Conservation (phyloP, 768 basidiomycete species). For the Hericium rajendrae region DNA sequence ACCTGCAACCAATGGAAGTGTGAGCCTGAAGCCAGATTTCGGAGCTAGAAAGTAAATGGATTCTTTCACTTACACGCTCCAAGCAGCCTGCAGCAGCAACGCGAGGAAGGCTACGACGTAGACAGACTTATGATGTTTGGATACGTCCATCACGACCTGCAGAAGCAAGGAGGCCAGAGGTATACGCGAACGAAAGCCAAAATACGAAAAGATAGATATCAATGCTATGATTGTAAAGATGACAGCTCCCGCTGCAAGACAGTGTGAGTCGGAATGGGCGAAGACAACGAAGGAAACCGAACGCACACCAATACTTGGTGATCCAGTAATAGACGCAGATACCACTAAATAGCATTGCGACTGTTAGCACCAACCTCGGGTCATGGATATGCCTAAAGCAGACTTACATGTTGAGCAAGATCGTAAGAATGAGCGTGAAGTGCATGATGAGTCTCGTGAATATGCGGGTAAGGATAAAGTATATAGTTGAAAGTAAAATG, state of each 20-base stretch:
- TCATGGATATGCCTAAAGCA: not conserved
- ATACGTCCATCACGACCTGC: conserved; percentile 76
- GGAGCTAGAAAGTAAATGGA: not conserved
- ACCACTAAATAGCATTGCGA: conserved; percentile 32
- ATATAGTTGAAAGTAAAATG: conserved; percentile 52
- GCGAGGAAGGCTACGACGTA: conserved; percentile 69
- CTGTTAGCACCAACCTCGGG: not conserved
- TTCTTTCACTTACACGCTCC: conserved; percentile 46
- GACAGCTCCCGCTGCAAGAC: conserved; percentile 59
- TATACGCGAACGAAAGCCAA: conserved; percentile 61
- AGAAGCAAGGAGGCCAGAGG: conserved; percentile 71
- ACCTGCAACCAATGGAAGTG: conserved; percentile 27
- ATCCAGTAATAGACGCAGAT: conserved; percentile 72
- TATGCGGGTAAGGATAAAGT: conserved; percentile 59
- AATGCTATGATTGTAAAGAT: conserved; percentile 77
- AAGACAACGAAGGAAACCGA: not conserved
- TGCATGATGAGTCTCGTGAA: conserved; percentile 76
- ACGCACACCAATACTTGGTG: conserved; percentile 58
- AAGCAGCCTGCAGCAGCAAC: conserved; percentile 58
- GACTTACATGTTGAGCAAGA: conserved; percentile 53
- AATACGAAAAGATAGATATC: conserved; percentile 67
- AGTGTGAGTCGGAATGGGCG: not conserved
- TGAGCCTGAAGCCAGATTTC: not conserved
- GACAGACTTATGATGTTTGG: conserved; percentile 74
- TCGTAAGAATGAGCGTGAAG: conserved; percentile 56